Base-by-base conservation (phyloP, 2,329 filamentous ascomycete species). In the Talaromyces funiculosus region DNA sequence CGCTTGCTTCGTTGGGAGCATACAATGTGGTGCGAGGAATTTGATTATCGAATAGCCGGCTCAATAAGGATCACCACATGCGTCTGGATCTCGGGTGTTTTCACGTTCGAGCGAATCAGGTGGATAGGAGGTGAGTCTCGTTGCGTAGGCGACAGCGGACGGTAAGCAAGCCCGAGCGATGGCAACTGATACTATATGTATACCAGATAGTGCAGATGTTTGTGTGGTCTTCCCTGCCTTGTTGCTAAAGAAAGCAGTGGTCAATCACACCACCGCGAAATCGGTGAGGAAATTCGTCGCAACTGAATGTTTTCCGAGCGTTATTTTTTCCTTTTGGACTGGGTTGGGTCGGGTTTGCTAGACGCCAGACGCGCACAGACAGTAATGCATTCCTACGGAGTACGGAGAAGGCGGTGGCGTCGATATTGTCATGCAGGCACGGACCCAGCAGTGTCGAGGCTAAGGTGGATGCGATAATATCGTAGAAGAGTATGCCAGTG, bases 361-460 rank as follows among this genome's bases (percentile, higher is more conserved):
- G 60, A 61, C 47, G 26, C 49, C 38, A 61, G 60, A 45, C 55
- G 40, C 60, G 60, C 60, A 61, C 60, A 53, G 55, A 61, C 60
- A 61, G 40, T 47, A 47, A 47, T 31, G 60, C 60, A 57, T 61
- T 57, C 59, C 59, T 61, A 47, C 56, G 53, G 37, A 31, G 42
- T 35, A 45, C 58, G 49, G 57, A 53, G 55, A 49, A 51, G 47
- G 55, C 45, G 45, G 55, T 61, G 56, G 59, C 59, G 59, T 57
- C 26, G 40, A 38, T 16, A 38, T 35, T 45, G 53, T 20, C 35
- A 59, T 61, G 60, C 60, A 61, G 60, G 60, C 60, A 61, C 60
- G 47, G 55, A 40, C 49, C 22, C 54, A 26, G 45, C 37, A 42
- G 51, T 22, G 33, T 42, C 53, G 22, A 56, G 22, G 26, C 43